Evolutionary conservation across 108 stramenopile species (phyloP).

Genomic region (Nitzschia inconspicua): DNA sequence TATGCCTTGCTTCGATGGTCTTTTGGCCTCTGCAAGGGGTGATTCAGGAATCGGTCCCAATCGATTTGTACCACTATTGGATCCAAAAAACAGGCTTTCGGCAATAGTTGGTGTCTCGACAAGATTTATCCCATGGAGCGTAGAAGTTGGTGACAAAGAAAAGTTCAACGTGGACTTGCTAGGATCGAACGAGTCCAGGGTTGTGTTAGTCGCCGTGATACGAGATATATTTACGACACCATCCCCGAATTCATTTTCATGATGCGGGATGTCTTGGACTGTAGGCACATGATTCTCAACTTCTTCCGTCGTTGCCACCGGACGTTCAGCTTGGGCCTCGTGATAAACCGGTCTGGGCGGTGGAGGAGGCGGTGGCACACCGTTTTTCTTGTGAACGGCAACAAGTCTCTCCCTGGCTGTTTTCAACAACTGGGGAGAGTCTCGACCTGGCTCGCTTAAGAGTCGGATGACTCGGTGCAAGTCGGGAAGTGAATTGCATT

Average conservation of each 20-base stretch:
- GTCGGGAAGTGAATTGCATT: not conserved
- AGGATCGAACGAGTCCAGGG: constrained; percentile 34
- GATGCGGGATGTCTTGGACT: not conserved
- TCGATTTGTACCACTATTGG: not conserved
- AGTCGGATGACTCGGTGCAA: constrained; percentile 19
- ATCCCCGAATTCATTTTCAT: constrained; percentile 4
- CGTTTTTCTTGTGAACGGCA: not conserved
- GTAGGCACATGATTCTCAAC: not conserved
- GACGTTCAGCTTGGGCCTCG: not conserved
- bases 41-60: constrained; percentile 20
- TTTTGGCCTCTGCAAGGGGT: not conserved
- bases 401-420: constrained; percentile 7
- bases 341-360: too few species aligned
- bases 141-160: constrained; percentile 25
- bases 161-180: constrained; percentile 26
- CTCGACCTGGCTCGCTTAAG: not conserved
- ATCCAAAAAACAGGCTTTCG: not conserved
- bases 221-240: constrained; percentile 24
- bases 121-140: constrained; percentile 16
- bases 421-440: constrained; percentile 23
- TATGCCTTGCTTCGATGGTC: constrained; percentile 1
- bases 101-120: constrained; percentile 11
- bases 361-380: not conserved
- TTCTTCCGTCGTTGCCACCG: not conserved
- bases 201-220: constrained; percentile 24